These are phyloP conservation scores for Nicotiana attenuata DNA, from an alignment of 257 asterid genomes.

Conservation along the genomic window DNA sequence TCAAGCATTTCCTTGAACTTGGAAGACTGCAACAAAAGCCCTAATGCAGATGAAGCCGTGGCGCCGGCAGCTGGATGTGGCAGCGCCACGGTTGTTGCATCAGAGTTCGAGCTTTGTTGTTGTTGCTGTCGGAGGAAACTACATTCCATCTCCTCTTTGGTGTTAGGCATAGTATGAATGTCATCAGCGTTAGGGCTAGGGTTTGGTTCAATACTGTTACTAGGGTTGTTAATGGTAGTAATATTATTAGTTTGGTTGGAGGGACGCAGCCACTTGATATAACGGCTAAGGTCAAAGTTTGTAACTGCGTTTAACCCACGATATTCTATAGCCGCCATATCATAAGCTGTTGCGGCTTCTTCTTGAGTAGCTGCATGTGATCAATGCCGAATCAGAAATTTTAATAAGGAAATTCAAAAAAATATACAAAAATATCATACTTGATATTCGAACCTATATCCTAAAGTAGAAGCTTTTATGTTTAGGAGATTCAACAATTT, in stretches of 20 bases:
- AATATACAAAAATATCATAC: neutral
- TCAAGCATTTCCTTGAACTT: slow-evolving; percentile 63
- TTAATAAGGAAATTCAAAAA: neutral
- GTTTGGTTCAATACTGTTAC: slow-evolving; percentile 9
- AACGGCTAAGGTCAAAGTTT: slow-evolving; percentile 85
- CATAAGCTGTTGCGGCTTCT: slow-evolving; percentile 95
- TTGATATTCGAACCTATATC: neutral
- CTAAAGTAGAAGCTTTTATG: neutral
- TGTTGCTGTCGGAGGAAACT: slow-evolving; percentile 29
- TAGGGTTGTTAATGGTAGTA: slow-evolving; percentile 10
- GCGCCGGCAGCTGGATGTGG: slow-evolving; percentile 14
- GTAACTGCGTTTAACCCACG: slow-evolving; percentile 93
- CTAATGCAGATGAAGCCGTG: slow-evolving; percentile 48
- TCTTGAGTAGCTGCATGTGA: slow-evolving; percentile 74
- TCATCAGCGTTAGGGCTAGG: slow-evolving; percentile 12
- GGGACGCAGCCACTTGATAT: slow-evolving; percentile 45
- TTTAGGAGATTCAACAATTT: neutral
- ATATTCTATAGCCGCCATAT: slow-evolving; percentile 92
- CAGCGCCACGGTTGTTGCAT: slow-evolving; percentile 17
- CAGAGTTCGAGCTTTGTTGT: slow-evolving; percentile 29
- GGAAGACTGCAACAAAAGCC: slow-evolving; percentile 51
- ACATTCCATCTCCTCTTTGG: slow-evolving; percentile 19
- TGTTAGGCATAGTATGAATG: slow-evolving; percentile 18
- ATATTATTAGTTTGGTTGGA: slow-evolving; percentile 12
- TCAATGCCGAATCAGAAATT: neutral